phyloP scores from a whole-genome alignment of 768 basidiomycete species.

The Coprinopsis sp. region DNA sequence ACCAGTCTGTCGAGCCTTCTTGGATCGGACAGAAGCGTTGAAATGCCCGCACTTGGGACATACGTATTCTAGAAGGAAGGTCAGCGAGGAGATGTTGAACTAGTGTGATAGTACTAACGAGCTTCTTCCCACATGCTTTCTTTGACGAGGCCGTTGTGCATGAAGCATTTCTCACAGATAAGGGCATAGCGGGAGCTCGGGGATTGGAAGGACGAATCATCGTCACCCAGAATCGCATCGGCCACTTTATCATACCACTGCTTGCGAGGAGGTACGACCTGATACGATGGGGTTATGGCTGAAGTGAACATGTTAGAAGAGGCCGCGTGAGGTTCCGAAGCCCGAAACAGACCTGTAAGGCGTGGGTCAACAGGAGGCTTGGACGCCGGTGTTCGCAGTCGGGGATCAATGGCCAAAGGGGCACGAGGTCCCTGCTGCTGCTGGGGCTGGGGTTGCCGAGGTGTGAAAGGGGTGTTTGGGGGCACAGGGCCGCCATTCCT shows the following conservation, averaged over 20 bases:
- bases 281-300: conserved; percentile 27
- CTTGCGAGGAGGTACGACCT: conserved; percentile 51
- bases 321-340: conserved; percentile 1
- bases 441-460: conserved; percentile 22
- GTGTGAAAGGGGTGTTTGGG: conserved; percentile 27
- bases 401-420: conserved; percentile 8
- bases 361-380: conserved; percentile 21
- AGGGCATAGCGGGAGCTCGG: conserved; percentile 67
- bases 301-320: conserved; percentile 8
- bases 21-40: conserved; percentile 50
- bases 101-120: conserved; percentile 48
- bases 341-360: conserved; percentile 21
- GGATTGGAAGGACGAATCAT: conserved; percentile 43
- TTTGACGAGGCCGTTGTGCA: conserved; percentile 85
- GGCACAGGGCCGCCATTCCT: conserved; percentile 24
- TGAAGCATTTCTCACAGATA: conserved; percentile 83
- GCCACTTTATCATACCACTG: conserved; percentile 87
- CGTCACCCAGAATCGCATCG: conserved; percentile 81
- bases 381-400: conserved; percentile 20
- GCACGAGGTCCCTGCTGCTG: background rate
- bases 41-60: conserved; percentile 87
- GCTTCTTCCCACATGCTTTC: conserved; percentile 78
- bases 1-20: conserved; percentile 5
- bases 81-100: background rate
- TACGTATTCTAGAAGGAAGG: conserved; percentile 56